phyloP scores from a whole-genome alignment of 129 eudicot species.

The Tanacetum coccineum region DNA sequence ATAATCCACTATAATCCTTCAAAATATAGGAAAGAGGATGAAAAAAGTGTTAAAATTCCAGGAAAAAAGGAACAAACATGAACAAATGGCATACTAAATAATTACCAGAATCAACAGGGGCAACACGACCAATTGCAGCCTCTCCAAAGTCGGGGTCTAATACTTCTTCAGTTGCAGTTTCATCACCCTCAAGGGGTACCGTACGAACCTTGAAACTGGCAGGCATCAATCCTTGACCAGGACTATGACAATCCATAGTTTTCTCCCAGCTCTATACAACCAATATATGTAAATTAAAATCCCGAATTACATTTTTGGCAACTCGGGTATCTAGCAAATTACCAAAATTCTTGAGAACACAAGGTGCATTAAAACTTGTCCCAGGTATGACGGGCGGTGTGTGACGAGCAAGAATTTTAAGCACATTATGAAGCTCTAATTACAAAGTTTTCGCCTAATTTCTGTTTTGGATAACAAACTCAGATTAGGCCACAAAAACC shows the following conservation, averaged over 20 bases:
- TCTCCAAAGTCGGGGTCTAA: constrained; percentile 91
- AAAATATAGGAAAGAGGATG: not conserved
- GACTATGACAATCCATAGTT: constrained; percentile 90
- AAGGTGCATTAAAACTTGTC: not conserved
- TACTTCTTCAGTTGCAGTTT: constrained; percentile 64
- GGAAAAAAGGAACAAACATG: not conserved
- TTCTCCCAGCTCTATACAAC: constrained; percentile 86
- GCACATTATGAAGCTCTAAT: not conserved
- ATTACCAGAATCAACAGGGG: constrained; percentile 90
- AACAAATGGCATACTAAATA: not conserved
- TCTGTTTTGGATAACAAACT: not conserved
- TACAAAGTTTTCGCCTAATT: not conserved
- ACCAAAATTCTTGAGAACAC: not conserved
- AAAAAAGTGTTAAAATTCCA: too few relatives aligned
- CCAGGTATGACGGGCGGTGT: too few relatives aligned
- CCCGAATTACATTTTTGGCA: not conserved
- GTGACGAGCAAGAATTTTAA: too few relatives aligned
- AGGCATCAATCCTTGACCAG: constrained; percentile 93
- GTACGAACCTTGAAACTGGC: constrained; percentile 91
- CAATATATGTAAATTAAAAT: constrained; percentile 10
- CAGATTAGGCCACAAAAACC: not conserved
- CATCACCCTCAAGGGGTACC: constrained; percentile 60
- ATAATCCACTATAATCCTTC: constrained; percentile 86
- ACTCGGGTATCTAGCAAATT: constrained; percentile 10
- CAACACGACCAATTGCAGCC: constrained; percentile 97